These are phyloP conservation scores for Vitis hybrid DNA, from an alignment of 177 flowering plant species.

Conservation along the genomic window DNA sequence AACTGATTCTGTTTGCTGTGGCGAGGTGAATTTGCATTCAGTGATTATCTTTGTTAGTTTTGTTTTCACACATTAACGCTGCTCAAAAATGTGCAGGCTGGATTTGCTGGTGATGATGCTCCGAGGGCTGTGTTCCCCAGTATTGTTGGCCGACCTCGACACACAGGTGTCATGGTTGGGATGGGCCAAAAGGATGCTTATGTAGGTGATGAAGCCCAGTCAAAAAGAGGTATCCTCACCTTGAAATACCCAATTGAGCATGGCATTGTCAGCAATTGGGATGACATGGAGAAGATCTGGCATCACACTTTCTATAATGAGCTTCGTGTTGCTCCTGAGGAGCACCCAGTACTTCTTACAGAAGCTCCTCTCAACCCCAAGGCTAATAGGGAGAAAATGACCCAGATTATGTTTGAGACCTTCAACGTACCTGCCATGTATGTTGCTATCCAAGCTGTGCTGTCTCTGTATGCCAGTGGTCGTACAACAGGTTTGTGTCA, in stretches of 20 bases:
- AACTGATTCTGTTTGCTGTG: too few relatives aligned
- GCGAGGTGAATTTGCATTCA: too few relatives aligned
- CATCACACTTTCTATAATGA: slow-evolving; percentile 34
- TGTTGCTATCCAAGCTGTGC: slow-evolving; percentile 31
- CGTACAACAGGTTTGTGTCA: slow-evolving; percentile 27
- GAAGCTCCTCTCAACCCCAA: slow-evolving; percentile 36
- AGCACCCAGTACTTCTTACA: slow-evolving; percentile 33
- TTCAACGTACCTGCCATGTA: slow-evolving; percentile 31
- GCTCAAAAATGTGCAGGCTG: slow-evolving; percentile 19
- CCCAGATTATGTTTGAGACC: slow-evolving; percentile 35
- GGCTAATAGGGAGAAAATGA: slow-evolving; percentile 37
- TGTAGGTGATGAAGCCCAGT: slow-evolving; percentile 32
- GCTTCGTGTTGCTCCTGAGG: slow-evolving; percentile 34
- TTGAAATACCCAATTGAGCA: slow-evolving; percentile 35
- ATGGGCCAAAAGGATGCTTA: slow-evolving; percentile 38
- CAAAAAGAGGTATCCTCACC: slow-evolving; percentile 29
- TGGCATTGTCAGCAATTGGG: slow-evolving; percentile 35
- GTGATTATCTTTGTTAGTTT: too few relatives aligned
- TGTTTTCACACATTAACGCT: too few relatives aligned
- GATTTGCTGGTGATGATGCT: slow-evolving; percentile 39
- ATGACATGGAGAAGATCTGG: slow-evolving; percentile 39
- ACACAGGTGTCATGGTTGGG: slow-evolving; percentile 36
- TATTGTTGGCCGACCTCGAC: slow-evolving; percentile 33
- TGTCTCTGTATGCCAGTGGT: slow-evolving; percentile 37
- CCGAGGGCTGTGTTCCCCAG: slow-evolving; percentile 34